Evolutionary conservation across 345 rosid species (phyloP), one percentile per base, ranked within the genome.

Genomic region (Gynandropsis gynandra): DNA sequence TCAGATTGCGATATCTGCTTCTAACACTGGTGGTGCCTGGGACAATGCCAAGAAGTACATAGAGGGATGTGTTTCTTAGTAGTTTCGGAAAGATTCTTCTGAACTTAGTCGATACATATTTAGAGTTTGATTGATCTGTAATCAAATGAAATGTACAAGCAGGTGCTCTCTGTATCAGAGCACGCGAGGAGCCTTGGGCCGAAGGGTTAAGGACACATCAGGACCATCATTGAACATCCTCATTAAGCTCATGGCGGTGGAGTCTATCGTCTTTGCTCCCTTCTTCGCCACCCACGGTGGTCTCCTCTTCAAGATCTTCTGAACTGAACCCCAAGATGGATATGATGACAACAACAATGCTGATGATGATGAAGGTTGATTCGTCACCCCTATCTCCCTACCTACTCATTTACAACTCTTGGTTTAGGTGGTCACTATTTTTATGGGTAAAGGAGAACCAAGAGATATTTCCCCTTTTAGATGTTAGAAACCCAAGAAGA

Each of bases 41-140:
- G n/a, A n/a, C n/a, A 90, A 90, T 52, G 98, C 98, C 75, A 87
- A 87, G 82, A 90, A 90, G 67, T 90, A 87, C 67, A 90, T 87
- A 11, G 92, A 90, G 96, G 95, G 81, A 79, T 4, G 24, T 7
- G n/a, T 16, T 8, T 10, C 10, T 20, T 36, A 18, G 4, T 27
- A 8, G 15, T 42, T 42, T 42, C n/a, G n/a, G n/a, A n/a, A n/a
- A n/a, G n/a, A n/a, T n/a, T n/a, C n/a, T n/a, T n/a, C n/a, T n/a
- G n/a, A n/a, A n/a, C n/a, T n/a, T n/a, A n/a, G n/a, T n/a, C n/a
- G n/a, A n/a, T n/a, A n/a, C n/a, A n/a, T n/a, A n/a, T n/a, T n/a
- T n/a, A n/a, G n/a, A 12, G 17, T 1, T 16, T 41, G 14, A 7
- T 8, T 8, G 51, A 53, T 50, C 32, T 45, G 42, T 44, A 16